Evolutionary conservation across 805 yeast species (phyloP), one percentile per base, ranked within the genome.

Genomic region (Saturnispora zaruensis): DNA sequence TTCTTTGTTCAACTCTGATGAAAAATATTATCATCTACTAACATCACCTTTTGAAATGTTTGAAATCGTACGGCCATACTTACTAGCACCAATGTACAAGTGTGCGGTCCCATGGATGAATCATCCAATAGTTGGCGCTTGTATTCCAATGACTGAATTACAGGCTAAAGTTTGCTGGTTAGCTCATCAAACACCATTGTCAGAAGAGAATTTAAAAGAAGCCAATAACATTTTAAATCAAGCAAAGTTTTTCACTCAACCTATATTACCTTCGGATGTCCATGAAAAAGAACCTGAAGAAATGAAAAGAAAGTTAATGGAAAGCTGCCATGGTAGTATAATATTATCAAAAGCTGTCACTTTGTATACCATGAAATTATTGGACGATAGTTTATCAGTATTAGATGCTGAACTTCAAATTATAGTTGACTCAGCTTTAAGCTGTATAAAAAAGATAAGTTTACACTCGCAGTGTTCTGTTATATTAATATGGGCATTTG

Each of bases 1-100:
- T 3, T 57, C 64, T 2, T 51, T 74, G 9, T 60, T 72, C 9
- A 58, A 62, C 16, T 65, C 74, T 14, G 64, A 67, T 11, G 58
- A 53, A 28, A 45, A 55, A 4, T 64, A 63, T 20, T 48, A 60
- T 43, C 46, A 53, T 18, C 57, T 61, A 1, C 48, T 74, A 11
- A 72, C 76, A 1, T 68, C 72, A 6, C 79, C 79, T 3, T 74
- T 68, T 55, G 60, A 58, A 3, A 61, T 72, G 24, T 74, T 67
- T 51, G 57, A 57, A 30, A 63, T 58, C 8, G 53, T 63, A 43
- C 57, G 61, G 44, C 62, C 61, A 11, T 55, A 59, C 24, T 50
- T 73, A 23, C 61, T 61, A 18, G 55, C 59, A 1, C 75, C 73
- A 13, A 50, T 73, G 4, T 70, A 66, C 52, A 59, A 63, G 5